Evolutionary conservation across 2,329 filamentous ascomycete species (phyloP).

Genomic region (Exophiala alcalophila): DNA sequence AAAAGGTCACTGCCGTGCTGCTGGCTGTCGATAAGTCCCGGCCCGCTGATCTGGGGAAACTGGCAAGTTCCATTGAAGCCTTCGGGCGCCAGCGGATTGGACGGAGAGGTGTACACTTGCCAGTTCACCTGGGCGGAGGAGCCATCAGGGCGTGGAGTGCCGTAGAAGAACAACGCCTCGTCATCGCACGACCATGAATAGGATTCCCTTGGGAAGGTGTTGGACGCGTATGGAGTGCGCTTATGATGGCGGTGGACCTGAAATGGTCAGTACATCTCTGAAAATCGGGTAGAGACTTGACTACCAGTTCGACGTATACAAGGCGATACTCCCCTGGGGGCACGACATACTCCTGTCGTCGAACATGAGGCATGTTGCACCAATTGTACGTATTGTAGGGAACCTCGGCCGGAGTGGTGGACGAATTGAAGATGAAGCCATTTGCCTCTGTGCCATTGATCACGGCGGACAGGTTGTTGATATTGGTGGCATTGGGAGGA

Average conservation of each 20-base stretch:
- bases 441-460: slow-evolving; percentile 62
- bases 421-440: slow-evolving; percentile 72
- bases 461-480: slow-evolving; percentile 61
- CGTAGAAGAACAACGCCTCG: slow-evolving; percentile 67
- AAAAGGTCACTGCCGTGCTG: slow-evolving; percentile 74
- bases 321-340: slow-evolving; percentile 59
- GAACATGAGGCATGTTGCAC: slow-evolving; percentile 87
- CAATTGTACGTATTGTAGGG: slow-evolving; percentile 69
- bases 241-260: slow-evolving; percentile 82
- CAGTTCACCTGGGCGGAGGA: slow-evolving; percentile 62
- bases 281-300: not conserved
- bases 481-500: slow-evolving; percentile 51
- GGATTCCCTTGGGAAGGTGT: slow-evolving; percentile 70
- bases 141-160: slow-evolving; percentile 48
- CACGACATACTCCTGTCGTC: slow-evolving; percentile 60
- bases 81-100: slow-evolving; percentile 64
- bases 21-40: slow-evolving; percentile 70
- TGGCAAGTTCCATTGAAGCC: slow-evolving; percentile 73
- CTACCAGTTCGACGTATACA: slow-evolving; percentile 71
- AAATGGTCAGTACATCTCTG: not conserved
- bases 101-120: slow-evolving; percentile 58
- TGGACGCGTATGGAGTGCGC: slow-evolving; percentile 73
- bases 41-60: slow-evolving; percentile 75
- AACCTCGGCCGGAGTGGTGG: slow-evolving; percentile 51
- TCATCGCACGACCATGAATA: slow-evolving; percentile 72